Evolutionary conservation across 1,139 yeast genomes (phyloP), one percentile per base, ranked within the genome.

Genomic region (Lodderomyces parapsilosis): DNA sequence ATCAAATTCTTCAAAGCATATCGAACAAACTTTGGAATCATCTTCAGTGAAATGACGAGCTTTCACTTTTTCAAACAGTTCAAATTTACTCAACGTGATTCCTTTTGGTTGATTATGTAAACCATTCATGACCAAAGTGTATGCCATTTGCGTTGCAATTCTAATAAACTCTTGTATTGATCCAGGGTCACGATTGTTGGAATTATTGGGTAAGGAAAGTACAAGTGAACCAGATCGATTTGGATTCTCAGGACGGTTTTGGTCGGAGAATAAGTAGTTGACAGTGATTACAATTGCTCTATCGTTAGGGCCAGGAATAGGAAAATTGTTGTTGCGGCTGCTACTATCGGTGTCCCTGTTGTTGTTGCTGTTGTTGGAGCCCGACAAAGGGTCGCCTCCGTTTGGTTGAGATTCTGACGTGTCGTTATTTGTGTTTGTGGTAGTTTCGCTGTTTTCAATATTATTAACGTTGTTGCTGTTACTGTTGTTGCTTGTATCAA

Each of bases 61-160:
- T 8, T 31, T 39, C 36, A 39, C 22, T 17, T 39, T 57, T 2
- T 78, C 77, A 46, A 80, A 71, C 5, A 71, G 63, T 27, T 76
- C 74, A 58, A 84, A 83, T 28, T 67, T 70, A 20, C 74, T 76
- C 19, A 71, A 58, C 0, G 83, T 67, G 3, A 82, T 68, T 7
- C 89, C 87, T 35, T 60, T 63, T 25, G 71, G 66, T 46, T 59
- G 73, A 57, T 51, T 66, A 57, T 51, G 65, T 48, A 61, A 65
- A 54, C 57, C 71, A 34, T 74, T 73, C 5, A 79, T 66, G 24
- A 83, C 77, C 15, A 87, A 79, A 28, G 82, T 67, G 55, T 83
- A 72, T 0, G 90, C 90, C 65, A 84, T 74, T 39, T 81, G 81
- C 0, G 90, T 83, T 1, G 90, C 90, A 44, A 83, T 63, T 25